Percentiles rank a stretch among this genome's conserved stretches.
Evolutionary conservation across 2,329 filamentous ascomycete genomes (phyloP).

Genomic region (Paraconiothyrium brasiliense): DNA sequence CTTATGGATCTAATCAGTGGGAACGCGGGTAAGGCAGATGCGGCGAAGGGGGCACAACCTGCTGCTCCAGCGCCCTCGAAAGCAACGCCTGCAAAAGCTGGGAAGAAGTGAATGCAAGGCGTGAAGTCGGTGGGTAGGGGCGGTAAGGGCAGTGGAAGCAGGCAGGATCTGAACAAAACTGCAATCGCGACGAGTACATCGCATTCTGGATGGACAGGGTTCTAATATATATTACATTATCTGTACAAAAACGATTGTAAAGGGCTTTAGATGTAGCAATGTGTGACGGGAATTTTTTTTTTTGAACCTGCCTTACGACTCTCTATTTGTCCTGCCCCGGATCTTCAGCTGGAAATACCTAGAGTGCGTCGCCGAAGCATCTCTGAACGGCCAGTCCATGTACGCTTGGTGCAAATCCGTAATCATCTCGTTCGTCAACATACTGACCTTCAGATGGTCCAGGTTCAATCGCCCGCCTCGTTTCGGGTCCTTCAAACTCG

Average conservation of each 20-base stretch:
- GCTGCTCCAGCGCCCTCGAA: constrained; percentile 14
- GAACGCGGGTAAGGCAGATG: constrained; percentile 2
- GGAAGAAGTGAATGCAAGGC: constrained; percentile 17
- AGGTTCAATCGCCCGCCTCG: constrained; percentile 45
- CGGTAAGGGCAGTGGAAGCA: neutral
- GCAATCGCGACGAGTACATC: neutral
- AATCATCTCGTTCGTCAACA: constrained; percentile 47
- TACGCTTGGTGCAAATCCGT: constrained; percentile 42
- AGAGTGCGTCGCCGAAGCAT: constrained; percentile 31
- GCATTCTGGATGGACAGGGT: neutral
- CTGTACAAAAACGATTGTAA: constrained; percentile 9
- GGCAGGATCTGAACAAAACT: neutral
- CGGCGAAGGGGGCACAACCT: constrained; percentile 4
- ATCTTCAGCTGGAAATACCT: constrained; percentile 34
- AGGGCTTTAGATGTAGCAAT: neutral
- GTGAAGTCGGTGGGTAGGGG: neutral
- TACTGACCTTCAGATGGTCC: constrained; percentile 39
- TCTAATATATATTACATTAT: constrained; percentile 12
- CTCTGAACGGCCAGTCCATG: constrained; percentile 47
- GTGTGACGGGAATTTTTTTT: neutral
- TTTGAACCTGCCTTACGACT: neutral
- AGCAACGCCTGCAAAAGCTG: constrained; percentile 10
- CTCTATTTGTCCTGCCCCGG: neutral
- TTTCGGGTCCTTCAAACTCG: constrained; percentile 38
- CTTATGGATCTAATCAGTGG: constrained; percentile 39